Evolutionary conservation across 805 yeast species (phyloP).

Genomic region (Yarrowia bubula): DNA sequence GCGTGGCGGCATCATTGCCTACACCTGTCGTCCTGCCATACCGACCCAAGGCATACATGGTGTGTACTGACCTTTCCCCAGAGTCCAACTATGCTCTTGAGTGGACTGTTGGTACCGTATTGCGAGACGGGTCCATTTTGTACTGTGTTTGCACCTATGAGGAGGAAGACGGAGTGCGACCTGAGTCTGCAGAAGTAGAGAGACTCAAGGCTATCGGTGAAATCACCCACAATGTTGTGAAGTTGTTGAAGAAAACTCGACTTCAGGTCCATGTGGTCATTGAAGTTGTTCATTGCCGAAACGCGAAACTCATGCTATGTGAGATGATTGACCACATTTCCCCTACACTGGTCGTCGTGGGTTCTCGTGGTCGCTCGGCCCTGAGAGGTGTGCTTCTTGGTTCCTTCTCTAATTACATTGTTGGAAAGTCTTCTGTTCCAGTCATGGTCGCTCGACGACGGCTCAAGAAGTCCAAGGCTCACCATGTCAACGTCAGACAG

Average conservation of each 20-base stretch:
- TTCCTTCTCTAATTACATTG: constrained; percentile 67
- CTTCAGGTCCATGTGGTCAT: constrained; percentile 70
- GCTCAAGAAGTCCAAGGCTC: constrained; percentile 63
- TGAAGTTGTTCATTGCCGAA: constrained; percentile 73
- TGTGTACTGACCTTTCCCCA: constrained; percentile 79
- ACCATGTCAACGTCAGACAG: constrained; percentile 48
- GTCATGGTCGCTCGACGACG: constrained; percentile 78
- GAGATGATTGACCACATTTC: constrained; percentile 68
- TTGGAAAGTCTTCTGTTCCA: constrained; percentile 68
- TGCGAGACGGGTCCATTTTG: constrained; percentile 77
- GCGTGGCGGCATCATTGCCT: neutral
- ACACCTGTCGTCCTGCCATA: constrained; percentile 13
- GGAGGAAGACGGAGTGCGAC: constrained; percentile 34
- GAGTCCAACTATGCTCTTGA: constrained; percentile 82
- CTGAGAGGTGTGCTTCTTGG: constrained; percentile 73
- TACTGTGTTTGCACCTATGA: constrained; percentile 55
- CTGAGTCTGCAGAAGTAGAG: constrained; percentile 38
- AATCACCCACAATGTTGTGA: constrained; percentile 44
- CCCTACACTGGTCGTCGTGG: constrained; percentile 72
- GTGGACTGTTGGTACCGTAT: constrained; percentile 82
- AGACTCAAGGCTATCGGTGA: constrained; percentile 47
- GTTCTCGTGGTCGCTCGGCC: constrained; percentile 71
- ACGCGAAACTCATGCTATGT: constrained; percentile 66
- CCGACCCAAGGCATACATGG: constrained; percentile 57
- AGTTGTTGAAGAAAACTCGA: constrained; percentile 60